Evolutionary conservation across 1,284 basidiomycete genomes (phyloP).

Genomic region (Cerioporus squamosus): DNA sequence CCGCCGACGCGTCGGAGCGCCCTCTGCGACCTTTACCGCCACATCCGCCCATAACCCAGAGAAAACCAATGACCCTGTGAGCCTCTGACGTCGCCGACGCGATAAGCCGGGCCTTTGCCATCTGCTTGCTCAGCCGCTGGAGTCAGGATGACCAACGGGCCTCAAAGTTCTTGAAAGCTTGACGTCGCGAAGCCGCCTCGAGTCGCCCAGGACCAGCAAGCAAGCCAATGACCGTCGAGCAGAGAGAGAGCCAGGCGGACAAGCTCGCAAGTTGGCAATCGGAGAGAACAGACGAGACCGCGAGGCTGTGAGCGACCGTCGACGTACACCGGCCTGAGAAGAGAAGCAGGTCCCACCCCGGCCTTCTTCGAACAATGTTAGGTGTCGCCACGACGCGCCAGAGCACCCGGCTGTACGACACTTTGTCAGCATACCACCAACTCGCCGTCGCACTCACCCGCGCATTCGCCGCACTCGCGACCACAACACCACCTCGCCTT

Average conservation of each 20-base stretch:
- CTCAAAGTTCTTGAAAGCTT: not conserved
- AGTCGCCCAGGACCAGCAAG: not conserved
- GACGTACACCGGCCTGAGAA: not conserved
- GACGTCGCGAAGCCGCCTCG: not conserved
- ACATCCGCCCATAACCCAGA: constrained; percentile 20
- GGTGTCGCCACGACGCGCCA: not conserved
- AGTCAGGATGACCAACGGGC: not conserved
- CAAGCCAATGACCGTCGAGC: not conserved
- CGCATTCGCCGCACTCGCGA: not conserved
- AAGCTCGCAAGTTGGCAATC: not conserved
- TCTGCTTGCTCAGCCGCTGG: constrained; percentile 13
- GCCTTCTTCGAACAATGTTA: not conserved
- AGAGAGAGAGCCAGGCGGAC: not conserved
- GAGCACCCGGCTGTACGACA: not conserved
- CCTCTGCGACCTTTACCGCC: constrained; percentile 8
- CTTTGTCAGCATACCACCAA: not conserved
- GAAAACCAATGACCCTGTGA: constrained; percentile 5
- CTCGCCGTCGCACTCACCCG: not conserved
- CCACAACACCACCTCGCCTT: not conserved
- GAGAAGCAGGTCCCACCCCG: not conserved
- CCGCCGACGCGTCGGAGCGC: constrained; percentile 19
- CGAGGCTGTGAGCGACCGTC: not conserved
- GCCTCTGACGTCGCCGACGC: constrained; percentile 1
- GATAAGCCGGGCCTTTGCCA: constrained; percentile 19
- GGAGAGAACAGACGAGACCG: not conserved